Evolutionary conservation across 805 yeast genomes (phyloP), one percentile per base, ranked within the genome.

Genomic region (Nakazawaea anatomiae): DNA sequence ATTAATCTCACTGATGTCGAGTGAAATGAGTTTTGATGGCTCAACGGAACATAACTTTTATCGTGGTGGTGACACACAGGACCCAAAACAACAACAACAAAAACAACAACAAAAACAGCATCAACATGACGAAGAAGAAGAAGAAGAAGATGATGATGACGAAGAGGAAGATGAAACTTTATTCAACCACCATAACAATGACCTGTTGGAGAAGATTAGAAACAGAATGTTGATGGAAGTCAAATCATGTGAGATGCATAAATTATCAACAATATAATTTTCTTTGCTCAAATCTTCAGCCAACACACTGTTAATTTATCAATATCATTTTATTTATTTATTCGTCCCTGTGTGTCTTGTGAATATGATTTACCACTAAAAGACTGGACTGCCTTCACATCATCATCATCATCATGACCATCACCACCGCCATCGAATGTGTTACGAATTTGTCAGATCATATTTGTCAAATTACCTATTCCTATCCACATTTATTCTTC

Each of bases 201-300:
- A 53, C 4, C 46, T 45, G 42, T 30, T 41, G 14, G 48, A 42
- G 34, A 30, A 25, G 2, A 47, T 47, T 14, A 40, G 51, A 10
- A 40, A 27, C 28, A 51, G 46, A 40, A 48, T 47, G 48, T 30
- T 48, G 14, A 31, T 40, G 40, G 54, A 51, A 31, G 51, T 41
- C 6, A 18, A 47, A 42, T 32, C 48, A 30, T 32, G 42, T 32
- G 51, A 51, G 27, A 51, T 47, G 51, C 12, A 14, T 28, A 47
- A 44, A 40, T 38, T 47, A 41, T 29, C 39, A 1, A 44, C 36
- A 25, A 36, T 44, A 2, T 50, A 35, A 44, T 18, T 18, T 2
- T 18, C n/a, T 18, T 3, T 18, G 25, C 25, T 18, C 25, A 18
- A 18, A 18, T 18, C 25, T 18, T 18, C n/a, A 18, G 25, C 25